Conservation (phyloP, 306 rosid species). For the Ammopiptanthus mongolicus region DNA sequence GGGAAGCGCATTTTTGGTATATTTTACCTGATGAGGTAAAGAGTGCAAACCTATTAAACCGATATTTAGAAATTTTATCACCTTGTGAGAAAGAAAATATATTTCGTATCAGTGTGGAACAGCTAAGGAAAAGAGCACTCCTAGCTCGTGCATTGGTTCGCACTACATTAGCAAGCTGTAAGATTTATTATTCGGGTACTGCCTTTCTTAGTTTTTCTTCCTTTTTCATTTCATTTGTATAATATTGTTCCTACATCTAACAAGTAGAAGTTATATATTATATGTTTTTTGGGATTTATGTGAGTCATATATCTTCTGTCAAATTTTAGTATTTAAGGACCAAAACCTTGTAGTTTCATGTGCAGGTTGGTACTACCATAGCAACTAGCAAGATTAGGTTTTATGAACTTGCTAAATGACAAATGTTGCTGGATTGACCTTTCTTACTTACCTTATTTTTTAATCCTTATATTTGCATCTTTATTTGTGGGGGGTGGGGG, state of each 20-base stretch:
- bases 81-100: conserved; percentile 62
- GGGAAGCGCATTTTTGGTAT: conserved; percentile 90
- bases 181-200: conserved; percentile 10
- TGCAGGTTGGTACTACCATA: too few species aligned
- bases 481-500: too few species aligned
- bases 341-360: too few species aligned
- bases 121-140: conserved; percentile 60
- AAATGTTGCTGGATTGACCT: too few species aligned
- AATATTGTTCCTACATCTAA: not conserved
- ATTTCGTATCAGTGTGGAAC: conserved; percentile 45
- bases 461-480: too few species aligned
- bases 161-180: conserved; percentile 83
- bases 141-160: conserved; percentile 79
- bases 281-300: too few species aligned
- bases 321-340: too few species aligned
- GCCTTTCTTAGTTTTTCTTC: not conserved
- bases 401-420: too few species aligned
- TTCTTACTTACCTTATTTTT: too few species aligned
- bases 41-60: conserved; percentile 45
- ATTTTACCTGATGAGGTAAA: conserved; percentile 65
- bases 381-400: too few species aligned
- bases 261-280: too few species aligned
- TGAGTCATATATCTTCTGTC: too few species aligned
- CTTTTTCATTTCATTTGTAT: not conserved
- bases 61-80: conserved; percentile 58